Base-by-base conservation (phyloP, 2,329 filamentous ascomycete species). In the Xylaria arbuscula region DNA sequence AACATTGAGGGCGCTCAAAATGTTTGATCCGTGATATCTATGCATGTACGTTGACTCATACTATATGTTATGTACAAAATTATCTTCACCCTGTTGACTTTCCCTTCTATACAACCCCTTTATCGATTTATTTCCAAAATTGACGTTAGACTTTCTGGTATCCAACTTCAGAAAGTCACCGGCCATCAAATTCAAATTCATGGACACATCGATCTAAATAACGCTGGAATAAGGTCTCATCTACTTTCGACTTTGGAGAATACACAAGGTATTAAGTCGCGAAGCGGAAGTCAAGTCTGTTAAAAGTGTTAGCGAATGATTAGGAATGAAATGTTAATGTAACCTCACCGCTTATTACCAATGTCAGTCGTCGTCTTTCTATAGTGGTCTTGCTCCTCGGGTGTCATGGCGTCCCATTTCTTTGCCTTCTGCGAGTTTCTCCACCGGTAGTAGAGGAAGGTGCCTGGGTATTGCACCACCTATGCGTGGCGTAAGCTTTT, bases 331-430 rank as follows among this genome's bases (percentile, higher is more conserved):
- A 24, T 45, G 13, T 4, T 10, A 22, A 45, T 15, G 40, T n/a
- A 15, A 58, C 24, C 72, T 72, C 50, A 77, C 82, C 80, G 80
- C 74, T 82, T 84, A 57, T 83, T 84, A 6, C 83, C 82, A 57
- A 82, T 72, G 64, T 85, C 81, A 1, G 76, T 80, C 0, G 83
- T 84, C 0, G 79, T 84, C n/a, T 74, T 78, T 7, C 83, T 75
- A 69, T 85, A 86, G 0, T 77, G 65, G 9, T 79, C 76, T 58
- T 81, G 82, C 69, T 84, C 77, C 61, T 83, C 80, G 0, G 76
- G 72, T 3, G 76, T 80, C 77, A 82, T 78, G 1, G 74, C 72
- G 47, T 81, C 78, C 81, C 81, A 83, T 58, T 71, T 76, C 68
- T 77, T 79, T 22, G 78, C 78, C 60, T 80, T 80, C 40, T 73